These are phyloP conservation scores for Mortierella sp. DNA, from an alignment of 371 early-diverging fungal genomes.

Conservation along the genomic window DNA sequence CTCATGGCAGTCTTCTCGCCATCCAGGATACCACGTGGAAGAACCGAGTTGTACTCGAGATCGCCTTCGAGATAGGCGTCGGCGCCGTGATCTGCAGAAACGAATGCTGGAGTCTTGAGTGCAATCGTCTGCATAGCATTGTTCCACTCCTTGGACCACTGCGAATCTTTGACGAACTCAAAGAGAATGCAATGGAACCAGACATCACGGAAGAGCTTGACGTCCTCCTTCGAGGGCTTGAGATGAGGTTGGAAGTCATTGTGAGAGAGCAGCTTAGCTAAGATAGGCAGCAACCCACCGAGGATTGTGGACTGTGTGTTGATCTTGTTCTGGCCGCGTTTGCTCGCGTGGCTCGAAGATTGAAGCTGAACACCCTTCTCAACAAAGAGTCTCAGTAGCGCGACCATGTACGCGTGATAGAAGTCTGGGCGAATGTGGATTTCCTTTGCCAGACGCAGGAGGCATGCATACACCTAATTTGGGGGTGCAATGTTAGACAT, in stretches of 20 bases:
- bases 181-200: constrained; percentile 91
- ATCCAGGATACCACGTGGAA: constrained; percentile 77
- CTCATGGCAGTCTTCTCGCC: constrained; percentile 57
- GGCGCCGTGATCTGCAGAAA: constrained; percentile 69
- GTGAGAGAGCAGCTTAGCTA: constrained; percentile 70
- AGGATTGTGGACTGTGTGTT: constrained; percentile 65
- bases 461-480: constrained; percentile 26
- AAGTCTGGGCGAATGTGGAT: constrained; percentile 64
- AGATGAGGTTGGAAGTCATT: constrained; percentile 70
- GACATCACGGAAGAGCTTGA: constrained; percentile 81
- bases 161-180: constrained; percentile 79
- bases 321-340: constrained; percentile 60
- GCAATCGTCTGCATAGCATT: constrained; percentile 77
- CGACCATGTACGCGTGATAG: constrained; percentile 66
- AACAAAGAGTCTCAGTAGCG: constrained; percentile 69
- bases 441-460: constrained; percentile 60
- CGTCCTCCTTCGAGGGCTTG: constrained; percentile 72
- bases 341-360: constrained; percentile 59
- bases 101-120: constrained; percentile 85
- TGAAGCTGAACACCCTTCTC: constrained; percentile 79
- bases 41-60: constrained; percentile 86
- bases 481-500: not conserved
- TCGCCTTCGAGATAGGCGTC: constrained; percentile 88
- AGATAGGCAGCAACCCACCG: constrained; percentile 73
- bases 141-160: constrained; percentile 85